Percentiles rank a stretch among this genome's conserved stretches.
These are phyloP conservation scores for Mycena crocata DNA, from an alignment of 768 basidiomycete species.

Conservation along the genomic window DNA sequence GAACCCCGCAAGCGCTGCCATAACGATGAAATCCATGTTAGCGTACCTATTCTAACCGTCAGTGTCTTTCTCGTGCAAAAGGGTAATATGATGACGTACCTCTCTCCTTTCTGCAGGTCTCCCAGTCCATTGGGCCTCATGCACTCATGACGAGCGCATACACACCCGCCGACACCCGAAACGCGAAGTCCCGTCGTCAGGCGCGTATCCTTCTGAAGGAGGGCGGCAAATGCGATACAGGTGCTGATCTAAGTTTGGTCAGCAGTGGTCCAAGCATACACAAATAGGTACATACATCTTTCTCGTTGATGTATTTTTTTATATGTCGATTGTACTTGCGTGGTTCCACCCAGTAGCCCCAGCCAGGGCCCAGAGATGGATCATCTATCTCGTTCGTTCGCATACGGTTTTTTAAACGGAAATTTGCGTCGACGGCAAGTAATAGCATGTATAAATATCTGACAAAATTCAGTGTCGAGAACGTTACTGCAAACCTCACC, in stretches of 20 bases:
- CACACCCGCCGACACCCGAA: no score
- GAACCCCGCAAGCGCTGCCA: background rate
- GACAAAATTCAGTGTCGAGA: background rate
- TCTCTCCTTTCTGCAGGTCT: constrained; percentile 34
- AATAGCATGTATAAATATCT: constrained; percentile 21
- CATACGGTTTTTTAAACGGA: constrained; percentile 29
- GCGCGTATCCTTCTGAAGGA: constrained; percentile 29
- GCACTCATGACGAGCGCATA: constrained; percentile 27
- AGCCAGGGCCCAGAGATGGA: constrained; percentile 25
- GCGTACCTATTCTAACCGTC: no score
- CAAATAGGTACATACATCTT: constrained; percentile 17
- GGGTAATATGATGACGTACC: no score
- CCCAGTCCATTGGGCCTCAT: constrained; percentile 29
- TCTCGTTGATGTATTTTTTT: constrained; percentile 4
- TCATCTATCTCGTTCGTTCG: constrained; percentile 20
- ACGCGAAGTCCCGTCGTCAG: constrained; percentile 11
- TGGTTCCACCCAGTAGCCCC: constrained; percentile 30
- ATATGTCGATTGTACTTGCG: constrained; percentile 18
- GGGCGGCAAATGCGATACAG: constrained; percentile 26
- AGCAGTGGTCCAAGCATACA: no score
- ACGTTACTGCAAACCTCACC: no score
- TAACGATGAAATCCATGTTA: constrained; percentile 6
- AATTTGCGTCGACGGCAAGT: constrained; percentile 34
- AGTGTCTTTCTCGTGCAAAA: no score
- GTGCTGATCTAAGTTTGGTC: constrained; percentile 13